Evolutionary conservation across 1,139 yeast genomes (phyloP).

Genomic region (Debaryomyces psychrophilus): DNA sequence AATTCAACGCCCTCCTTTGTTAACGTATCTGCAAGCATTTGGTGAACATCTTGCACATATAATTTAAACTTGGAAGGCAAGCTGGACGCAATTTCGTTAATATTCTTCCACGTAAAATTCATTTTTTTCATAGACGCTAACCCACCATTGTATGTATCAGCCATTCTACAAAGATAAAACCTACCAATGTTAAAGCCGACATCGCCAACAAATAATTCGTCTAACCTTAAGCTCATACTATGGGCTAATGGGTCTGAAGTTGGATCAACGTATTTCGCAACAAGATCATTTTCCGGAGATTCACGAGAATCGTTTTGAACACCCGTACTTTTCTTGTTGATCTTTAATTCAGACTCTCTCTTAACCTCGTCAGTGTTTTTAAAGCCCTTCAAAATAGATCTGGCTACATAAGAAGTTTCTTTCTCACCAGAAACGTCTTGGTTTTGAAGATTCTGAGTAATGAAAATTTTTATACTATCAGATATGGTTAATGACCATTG

Average conservation of each 20-base stretch:
- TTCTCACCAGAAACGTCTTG: constrained; percentile 51
- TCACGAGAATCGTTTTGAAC: constrained; percentile 12
- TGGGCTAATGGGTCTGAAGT: constrained; percentile 44
- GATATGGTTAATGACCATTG: constrained; percentile 55
- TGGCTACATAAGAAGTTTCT: constrained; percentile 47
- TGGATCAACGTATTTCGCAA: constrained; percentile 43
- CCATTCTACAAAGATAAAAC: constrained; percentile 48
- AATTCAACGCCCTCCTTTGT: constrained; percentile 40
- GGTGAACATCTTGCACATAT: constrained; percentile 54
- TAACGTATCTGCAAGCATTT: constrained; percentile 35
- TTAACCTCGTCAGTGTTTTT: constrained; percentile 36
- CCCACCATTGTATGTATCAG: constrained; percentile 44
- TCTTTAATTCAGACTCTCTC: constrained; percentile 34
- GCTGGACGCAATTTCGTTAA: constrained; percentile 21
- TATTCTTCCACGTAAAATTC: constrained; percentile 27
- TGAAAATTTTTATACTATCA: constrained; percentile 41
- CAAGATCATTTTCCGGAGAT: constrained; percentile 25
- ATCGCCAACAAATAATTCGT: constrained; percentile 51
- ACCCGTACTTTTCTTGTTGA: constrained; percentile 28
- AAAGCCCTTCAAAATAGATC: constrained; percentile 44
- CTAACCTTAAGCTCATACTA: constrained; percentile 40
- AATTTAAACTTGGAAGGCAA: constrained; percentile 46
- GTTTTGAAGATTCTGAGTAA: constrained; percentile 31
- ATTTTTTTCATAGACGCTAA: constrained; percentile 38
- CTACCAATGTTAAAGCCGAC: constrained; percentile 50